Base-by-base conservation (phyloP, 169 alveolate genomes). In the Eimeria sp. region DNA sequence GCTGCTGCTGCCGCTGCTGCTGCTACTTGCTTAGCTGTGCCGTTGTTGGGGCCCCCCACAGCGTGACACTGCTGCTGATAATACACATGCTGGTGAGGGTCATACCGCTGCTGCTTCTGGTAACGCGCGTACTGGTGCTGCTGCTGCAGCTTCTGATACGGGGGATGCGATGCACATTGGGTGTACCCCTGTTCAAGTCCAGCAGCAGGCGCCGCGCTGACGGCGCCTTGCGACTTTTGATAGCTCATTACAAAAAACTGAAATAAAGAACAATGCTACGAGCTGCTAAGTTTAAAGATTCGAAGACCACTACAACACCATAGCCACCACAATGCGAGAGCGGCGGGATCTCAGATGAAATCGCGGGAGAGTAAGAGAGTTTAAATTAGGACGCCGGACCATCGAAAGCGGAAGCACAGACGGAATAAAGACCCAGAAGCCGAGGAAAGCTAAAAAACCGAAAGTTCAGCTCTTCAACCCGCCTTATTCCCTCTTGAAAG, bases 161-260 rank as follows among this genome's bases (percentile, higher is more conserved):
- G 66, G 33, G 62, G 80, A 43, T 85, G 91, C 91, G 91, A 46
- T 30, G 91, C 72, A 9, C 91, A 85, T 46, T 85, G 91, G 25
- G 77, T 71, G 66, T 85, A 85, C 23, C 91, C 91, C n/a, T 85
- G 91, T 49, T 56, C 91, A 46, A 85, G 27, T 2, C 78, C 91
- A 85, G 91, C 62, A 85, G 66, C 91, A 30, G 91, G 91, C 33
- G 91, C 91, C 91, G 91, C 91, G 60, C 91, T 85, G 43, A 85
- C 91, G 78, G 91, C 91, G 91, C 91, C 91, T 60, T 85, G 91
- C 40, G 91, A 85, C 91, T 85, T 85, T 85, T 46, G 91, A 71
- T 58, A 85, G 52, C 91, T 85, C 91, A 85, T 85, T 62, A 85
- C 91, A 85, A 85, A 85, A 85, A 85, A 85, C 62, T 33, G 78